Evolutionary conservation across 2,329 filamentous ascomycete genomes (phyloP).

Genomic region (Myriosclerotinia duriaeana): DNA sequence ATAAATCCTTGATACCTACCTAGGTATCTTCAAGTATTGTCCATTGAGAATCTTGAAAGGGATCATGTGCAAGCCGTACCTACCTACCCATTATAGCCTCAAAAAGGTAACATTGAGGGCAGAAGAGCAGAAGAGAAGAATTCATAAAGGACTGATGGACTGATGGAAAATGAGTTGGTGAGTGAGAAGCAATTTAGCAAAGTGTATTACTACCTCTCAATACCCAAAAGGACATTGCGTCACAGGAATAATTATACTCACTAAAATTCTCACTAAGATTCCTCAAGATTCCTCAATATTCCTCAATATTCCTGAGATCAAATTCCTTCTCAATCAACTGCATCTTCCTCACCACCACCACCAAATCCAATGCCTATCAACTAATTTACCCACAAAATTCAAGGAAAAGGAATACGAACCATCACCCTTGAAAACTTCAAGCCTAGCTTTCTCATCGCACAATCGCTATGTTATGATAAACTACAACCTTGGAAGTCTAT

Average conservation of each 20-base stretch:
- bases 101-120: background rate
- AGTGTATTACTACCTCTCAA: background rate
- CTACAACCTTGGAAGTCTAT: background rate
- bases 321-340: background rate
- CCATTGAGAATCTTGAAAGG: too few relatives aligned
- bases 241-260: background rate
- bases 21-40: too few relatives aligned
- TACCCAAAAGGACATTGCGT: background rate
- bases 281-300: background rate
- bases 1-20: too few relatives aligned
- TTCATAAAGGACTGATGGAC: background rate
- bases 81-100: slow-evolving; percentile 1
- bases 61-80: background rate
- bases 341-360: background rate
- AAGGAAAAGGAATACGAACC: too few relatives aligned
- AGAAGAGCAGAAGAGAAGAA: too few relatives aligned
- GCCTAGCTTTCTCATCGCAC: background rate
- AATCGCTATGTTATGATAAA: too few relatives aligned
- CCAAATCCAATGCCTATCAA: background rate
- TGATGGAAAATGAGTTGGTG: background rate
- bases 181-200: background rate
- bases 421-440: background rate
- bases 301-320: background rate
- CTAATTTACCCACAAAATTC: background rate
- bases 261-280: background rate